A percentile compares a stretch with the other conserved stretches of the same genome.
Evolutionary conservation across 2,329 filamentous ascomycete genomes (phyloP).

Genomic region (Amesomyces nigricolor): DNA sequence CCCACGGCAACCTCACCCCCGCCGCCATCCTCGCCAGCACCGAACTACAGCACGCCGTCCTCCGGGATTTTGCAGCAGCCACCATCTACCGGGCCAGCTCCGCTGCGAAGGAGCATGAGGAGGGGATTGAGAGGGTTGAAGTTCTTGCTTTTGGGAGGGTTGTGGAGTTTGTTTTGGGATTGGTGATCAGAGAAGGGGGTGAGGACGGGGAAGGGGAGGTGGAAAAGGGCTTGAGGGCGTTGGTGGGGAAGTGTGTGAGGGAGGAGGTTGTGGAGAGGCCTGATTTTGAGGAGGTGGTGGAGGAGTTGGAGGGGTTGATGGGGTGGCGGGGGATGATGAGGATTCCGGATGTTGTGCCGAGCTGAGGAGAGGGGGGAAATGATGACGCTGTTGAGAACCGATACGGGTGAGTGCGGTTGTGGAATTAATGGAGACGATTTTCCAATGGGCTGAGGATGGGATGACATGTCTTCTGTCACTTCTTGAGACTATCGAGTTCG

Average conservation of each 20-base stretch:
- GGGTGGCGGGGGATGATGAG: conserved; percentile 25
- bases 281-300: conserved; percentile 30
- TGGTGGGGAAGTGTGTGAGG: conserved; percentile 30
- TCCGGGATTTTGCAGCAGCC: conserved; percentile 45
- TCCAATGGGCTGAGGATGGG: too few species aligned
- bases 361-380: too few species aligned
- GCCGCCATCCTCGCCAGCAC: conserved; percentile 41
- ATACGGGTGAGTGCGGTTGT: too few species aligned
- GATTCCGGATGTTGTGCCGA: conserved; percentile 17
- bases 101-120: conserved; percentile 9
- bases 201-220: conserved; percentile 15
- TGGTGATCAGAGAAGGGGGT: conserved; percentile 26
- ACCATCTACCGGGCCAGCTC: conserved; percentile 36
- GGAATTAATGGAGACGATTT: too few species aligned
- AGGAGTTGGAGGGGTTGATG: conserved; percentile 22
- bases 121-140: conserved; percentile 38
- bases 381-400: too few species aligned
- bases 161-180: conserved; percentile 39
- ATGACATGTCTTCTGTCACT: too few species aligned
- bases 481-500: too few species aligned
- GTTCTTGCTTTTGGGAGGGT: conserved; percentile 44
- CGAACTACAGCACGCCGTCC: conserved; percentile 37
- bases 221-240: conserved; percentile 24
- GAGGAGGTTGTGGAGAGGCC: conserved; percentile 29
- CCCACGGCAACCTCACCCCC: conserved; percentile 44